phyloP scores from a whole-genome alignment of 164 flowering plant species.

The Cinnamomum micranthum region DNA sequence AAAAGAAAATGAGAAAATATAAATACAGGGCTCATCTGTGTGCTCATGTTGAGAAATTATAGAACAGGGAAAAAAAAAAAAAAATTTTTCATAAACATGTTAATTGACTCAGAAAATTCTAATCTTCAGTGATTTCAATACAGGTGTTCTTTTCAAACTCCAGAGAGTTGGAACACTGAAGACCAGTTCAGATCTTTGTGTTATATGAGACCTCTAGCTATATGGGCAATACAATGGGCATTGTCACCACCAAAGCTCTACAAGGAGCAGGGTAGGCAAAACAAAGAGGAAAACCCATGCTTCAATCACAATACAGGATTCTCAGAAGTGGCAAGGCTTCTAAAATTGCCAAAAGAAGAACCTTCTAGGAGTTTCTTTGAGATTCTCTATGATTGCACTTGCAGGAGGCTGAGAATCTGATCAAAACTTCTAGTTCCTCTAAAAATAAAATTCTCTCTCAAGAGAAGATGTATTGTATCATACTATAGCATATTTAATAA shows the following conservation, averaged over 20 bases:
- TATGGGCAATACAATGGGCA: conserved; percentile 99
- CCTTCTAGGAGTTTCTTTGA: conserved; percentile 42
- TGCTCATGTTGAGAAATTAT: background rate
- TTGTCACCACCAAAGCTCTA: conserved; percentile 40
- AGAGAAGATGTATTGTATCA: too few relatives aligned
- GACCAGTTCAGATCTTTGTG: conserved; percentile 60
- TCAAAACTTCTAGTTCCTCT: background rate
- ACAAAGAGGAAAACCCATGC: conserved; percentile 21
- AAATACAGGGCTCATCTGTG: background rate
- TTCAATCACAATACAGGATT: conserved; percentile 46
- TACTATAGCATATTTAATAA: too few relatives aligned
- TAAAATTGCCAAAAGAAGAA: conserved; percentile 53
- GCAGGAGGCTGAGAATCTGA: conserved; percentile 35
- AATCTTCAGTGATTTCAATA: background rate
- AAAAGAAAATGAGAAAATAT: too few relatives aligned
- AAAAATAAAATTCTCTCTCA: background rate
- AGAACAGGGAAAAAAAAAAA: background rate
- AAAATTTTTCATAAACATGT: background rate
- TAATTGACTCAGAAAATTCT: background rate
- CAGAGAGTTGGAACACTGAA: conserved; percentile 71
- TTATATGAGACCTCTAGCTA: conserved; percentile 90
- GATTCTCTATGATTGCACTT: conserved; percentile 54
- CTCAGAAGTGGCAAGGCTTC: conserved; percentile 61
- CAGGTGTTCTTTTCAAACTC: conserved; percentile 87
- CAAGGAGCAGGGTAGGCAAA: conserved; percentile 21